Conservation (phyloP, 225 moss, liverwort and hornwort species). For the Polytrichum commune region DNA sequence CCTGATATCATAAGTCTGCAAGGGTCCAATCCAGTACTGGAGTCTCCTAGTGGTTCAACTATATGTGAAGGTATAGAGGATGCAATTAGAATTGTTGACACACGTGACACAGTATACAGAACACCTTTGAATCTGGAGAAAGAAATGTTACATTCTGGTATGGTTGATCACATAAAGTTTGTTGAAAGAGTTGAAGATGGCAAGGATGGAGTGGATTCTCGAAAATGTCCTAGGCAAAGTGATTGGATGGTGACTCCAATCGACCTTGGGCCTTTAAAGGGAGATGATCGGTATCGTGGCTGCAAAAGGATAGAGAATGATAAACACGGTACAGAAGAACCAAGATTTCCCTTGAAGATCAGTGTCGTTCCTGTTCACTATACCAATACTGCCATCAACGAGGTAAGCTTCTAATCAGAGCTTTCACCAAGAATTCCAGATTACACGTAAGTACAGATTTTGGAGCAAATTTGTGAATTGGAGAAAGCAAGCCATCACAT, state of each 20-base stretch:
- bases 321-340: not conserved
- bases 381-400: not conserved
- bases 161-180: not conserved
- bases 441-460: no score
- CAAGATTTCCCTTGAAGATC: not conserved
- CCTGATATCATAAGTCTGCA: slow-evolving; percentile 3
- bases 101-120: not conserved
- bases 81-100: not conserved
- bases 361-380: not conserved
- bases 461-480: no score
- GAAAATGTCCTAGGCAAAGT: not conserved
- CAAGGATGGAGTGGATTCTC: not conserved
- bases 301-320: not conserved
- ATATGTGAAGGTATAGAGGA: not conserved
- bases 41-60: slow-evolving; percentile 3
- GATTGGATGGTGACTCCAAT: not conserved
- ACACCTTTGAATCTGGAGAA: not conserved
- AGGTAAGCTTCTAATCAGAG: not conserved
- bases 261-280: not conserved
- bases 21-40: slow-evolving; percentile 1
- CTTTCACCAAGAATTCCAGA: no score
- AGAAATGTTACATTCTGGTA: not conserved
- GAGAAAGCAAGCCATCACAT: no score
- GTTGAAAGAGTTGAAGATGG: not conserved
- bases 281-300: not conserved